These are phyloP conservation scores for Tetramitus jugosus DNA, from an alignment of 208 protist genomes.

Conservation along the genomic window DNA sequence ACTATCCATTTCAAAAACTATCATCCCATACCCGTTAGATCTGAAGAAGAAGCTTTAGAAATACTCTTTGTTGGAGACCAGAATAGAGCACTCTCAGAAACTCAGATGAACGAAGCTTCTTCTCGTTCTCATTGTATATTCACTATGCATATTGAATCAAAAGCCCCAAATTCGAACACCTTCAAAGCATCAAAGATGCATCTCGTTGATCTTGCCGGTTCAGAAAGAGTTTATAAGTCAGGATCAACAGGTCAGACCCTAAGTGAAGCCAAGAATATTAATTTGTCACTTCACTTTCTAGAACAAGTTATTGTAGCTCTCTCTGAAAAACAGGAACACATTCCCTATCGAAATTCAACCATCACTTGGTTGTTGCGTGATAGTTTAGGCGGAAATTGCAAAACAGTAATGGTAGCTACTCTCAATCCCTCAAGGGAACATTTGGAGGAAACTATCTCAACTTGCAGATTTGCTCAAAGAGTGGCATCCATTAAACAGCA, in stretches of 20 bases:
- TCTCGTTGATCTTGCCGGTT: conserved; percentile 44
- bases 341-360: conserved; percentile 72
- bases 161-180: background rate
- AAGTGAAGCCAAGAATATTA: conserved; percentile 41
- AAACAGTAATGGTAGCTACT: conserved; percentile 84
- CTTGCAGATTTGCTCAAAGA: conserved; percentile 55
- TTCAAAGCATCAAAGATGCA: conserved; percentile 19
- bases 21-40: background rate
- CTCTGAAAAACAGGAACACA: conserved; percentile 51
- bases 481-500: conserved; percentile 51
- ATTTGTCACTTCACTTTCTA: conserved; percentile 39
- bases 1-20: background rate
- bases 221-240: conserved; percentile 40
- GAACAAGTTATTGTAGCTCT: conserved; percentile 34
- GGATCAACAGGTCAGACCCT: conserved; percentile 30
- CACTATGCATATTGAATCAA: background rate
- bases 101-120: conserved; percentile 6
- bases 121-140: conserved; percentile 21
- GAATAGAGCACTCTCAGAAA: conserved; percentile 28
- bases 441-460: conserved; percentile 56
- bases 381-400: conserved; percentile 69
- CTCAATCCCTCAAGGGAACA: conserved; percentile 66
- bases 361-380: conserved; percentile 84
- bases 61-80: conserved; percentile 59
- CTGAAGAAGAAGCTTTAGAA: conserved; percentile 51